Evolutionary conservation across 1,284 basidiomycete species (phyloP), one percentile per base, ranked within the genome.

Genomic region (Boletus semigastroideus): DNA sequence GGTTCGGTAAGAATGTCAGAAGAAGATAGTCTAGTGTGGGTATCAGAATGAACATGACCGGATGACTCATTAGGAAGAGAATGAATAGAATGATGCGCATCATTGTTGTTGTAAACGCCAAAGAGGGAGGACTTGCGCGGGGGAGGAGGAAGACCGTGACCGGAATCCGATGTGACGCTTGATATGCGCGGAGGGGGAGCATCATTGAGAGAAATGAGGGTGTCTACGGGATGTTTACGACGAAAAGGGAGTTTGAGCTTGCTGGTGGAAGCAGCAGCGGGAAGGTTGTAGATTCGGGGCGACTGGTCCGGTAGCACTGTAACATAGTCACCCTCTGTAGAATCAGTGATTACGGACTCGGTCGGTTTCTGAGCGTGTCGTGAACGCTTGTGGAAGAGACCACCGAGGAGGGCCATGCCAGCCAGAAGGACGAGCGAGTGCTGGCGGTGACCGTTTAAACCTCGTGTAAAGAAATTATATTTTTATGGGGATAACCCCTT

Each of bases 101-200:
- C 78, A 16, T 66, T 37, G 36, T n/a, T 74, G 56, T n/a, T 74
- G 56, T 82, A 76, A 6, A 74, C 72, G 12, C 73, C 75, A 62
- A 86, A 84, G 45, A 84, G 74, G 42, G 80, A 74, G 4, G 79
- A 78, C 59, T 77, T 78, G 22, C 77, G 75, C 1, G 83, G 84
- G 3, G 84, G 82, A 4, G 69, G 73, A 6, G 62, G 62, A 20
- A 78, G 62, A 25, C 46, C 64, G 33, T 70, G 65, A 16, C 69
- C 72, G 5, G 74, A 61, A 49, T 76, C 70, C 14, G 76, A 75
- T 9, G 60, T 66, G 20, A 71, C 66, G 42, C 59, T 56, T 3
- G 72, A 65, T 49, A 67, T 57, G 45, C 61, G 55, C 14, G 62
- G 48, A 30, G 61, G 60, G 3, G 64, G 53, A 1, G 53, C 14